A percentile compares a stretch with the other conserved stretches of the same genome.
These are phyloP conservation scores for Yamadazyma dendronema DNA, from an alignment of 1,139 yeast genomes.

Conservation along the genomic window DNA sequence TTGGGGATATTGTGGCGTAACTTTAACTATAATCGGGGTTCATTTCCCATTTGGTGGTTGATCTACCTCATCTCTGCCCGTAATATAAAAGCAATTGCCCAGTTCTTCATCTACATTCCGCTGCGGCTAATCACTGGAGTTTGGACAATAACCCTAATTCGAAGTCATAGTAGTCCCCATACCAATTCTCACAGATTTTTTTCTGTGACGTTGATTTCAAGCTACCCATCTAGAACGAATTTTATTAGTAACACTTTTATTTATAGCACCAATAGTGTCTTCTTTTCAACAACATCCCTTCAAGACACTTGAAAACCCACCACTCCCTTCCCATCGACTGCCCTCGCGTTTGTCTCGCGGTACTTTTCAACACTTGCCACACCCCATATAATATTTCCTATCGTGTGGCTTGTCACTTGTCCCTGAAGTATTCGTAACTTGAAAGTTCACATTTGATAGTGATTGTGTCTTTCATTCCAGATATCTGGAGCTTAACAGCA, in stretches of 20 bases:
- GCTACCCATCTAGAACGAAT: not conserved
- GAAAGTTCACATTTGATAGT: not conserved
- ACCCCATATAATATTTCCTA: not conserved
- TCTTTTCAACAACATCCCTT: not conserved
- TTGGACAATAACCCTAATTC: not conserved
- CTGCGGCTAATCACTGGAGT: not conserved
- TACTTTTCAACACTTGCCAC: constrained; percentile 2
- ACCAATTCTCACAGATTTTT: constrained; percentile 1
- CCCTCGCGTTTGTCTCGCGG: constrained; percentile 1
- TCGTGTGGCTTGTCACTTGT: constrained; percentile 1
- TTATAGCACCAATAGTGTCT: not conserved
- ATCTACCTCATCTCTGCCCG: no score
- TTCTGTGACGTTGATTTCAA: constrained; percentile 1
- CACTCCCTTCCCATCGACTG: not conserved
- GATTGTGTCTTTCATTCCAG: no score
- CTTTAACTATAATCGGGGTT: no score
- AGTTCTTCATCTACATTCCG: no score
- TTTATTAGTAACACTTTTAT: not conserved
- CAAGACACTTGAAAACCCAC: not conserved
- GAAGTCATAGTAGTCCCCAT: not conserved
- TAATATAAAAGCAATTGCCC: no score
- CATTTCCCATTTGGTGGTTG: no score
- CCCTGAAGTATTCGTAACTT: not conserved
- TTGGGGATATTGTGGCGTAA: no score
- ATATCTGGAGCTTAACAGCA: no score